These are phyloP conservation scores for Psilocybe azurescens DNA, from an alignment of 768 basidiomycete species.

Conservation along the genomic window DNA sequence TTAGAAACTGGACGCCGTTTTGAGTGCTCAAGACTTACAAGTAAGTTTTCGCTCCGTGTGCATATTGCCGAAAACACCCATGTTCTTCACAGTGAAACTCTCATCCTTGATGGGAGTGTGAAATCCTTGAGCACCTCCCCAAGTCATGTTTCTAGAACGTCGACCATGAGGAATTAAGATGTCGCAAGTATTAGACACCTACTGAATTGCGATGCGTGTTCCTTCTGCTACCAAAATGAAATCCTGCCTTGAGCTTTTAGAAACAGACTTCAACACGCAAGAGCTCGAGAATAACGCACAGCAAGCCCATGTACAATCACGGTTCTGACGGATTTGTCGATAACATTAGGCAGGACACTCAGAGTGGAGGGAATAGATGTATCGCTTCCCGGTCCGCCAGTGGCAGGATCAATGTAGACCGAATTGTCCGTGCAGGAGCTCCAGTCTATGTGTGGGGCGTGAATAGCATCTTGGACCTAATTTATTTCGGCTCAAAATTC, in stretches of 20 bases:
- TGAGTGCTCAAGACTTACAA: slow-evolving; percentile 44
- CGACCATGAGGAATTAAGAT: not conserved
- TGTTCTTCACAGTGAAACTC: slow-evolving; percentile 64
- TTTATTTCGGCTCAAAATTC: slow-evolving; percentile 30
- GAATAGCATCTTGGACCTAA: slow-evolving; percentile 56
- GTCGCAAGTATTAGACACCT: not conserved
- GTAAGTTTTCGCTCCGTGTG: slow-evolving; percentile 70
- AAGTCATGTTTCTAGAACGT: slow-evolving; percentile 46
- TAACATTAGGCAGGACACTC: slow-evolving; percentile 69
- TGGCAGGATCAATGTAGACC: slow-evolving; percentile 56
- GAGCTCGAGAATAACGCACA: slow-evolving; percentile 42
- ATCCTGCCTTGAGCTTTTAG: slow-evolving; percentile 30
- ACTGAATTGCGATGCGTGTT: slow-evolving; percentile 60
- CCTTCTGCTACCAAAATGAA: slow-evolving; percentile 50
- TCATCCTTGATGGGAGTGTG: slow-evolving; percentile 64
- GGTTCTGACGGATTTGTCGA: slow-evolving; percentile 67
- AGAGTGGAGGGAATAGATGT: slow-evolving; percentile 62
- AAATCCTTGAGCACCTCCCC: slow-evolving; percentile 71
- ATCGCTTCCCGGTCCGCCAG: slow-evolving; percentile 47
- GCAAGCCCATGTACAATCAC: slow-evolving; percentile 72
- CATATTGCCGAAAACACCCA: slow-evolving; percentile 65
- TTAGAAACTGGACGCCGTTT: not conserved
- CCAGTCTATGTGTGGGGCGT: slow-evolving; percentile 71
- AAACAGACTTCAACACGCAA: not conserved
- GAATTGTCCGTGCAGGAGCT: slow-evolving; percentile 51